These are phyloP conservation scores for Apophysomyces elegans DNA, from an alignment of 371 early-diverging fungal species.

Conservation along the genomic window DNA sequence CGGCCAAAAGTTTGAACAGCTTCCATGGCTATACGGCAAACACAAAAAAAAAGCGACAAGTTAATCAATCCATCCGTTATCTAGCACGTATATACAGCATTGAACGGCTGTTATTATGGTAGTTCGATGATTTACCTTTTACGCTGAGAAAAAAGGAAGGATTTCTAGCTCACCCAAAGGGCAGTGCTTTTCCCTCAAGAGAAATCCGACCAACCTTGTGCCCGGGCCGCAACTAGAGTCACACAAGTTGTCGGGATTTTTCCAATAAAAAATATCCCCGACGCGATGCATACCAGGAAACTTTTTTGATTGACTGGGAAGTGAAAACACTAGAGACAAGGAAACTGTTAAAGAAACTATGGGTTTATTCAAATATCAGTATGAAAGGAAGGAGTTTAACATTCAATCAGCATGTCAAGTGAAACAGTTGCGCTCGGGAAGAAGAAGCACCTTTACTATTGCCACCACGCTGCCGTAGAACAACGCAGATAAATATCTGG, in stretches of 20 bases:
- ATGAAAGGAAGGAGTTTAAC: no score
- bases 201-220: background rate
- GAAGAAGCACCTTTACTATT: no score
- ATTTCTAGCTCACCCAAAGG: background rate
- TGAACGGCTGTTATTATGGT: background rate
- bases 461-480: no score
- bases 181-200: conserved; percentile 3
- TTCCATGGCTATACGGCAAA: conserved; percentile 47
- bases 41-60: conserved; percentile 16
- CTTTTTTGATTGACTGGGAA: no score
- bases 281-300: no score
- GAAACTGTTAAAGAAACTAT: no score
- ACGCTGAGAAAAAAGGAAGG: conserved; percentile 11
- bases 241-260: background rate
- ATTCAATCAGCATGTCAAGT: no score
- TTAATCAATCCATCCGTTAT: conserved; percentile 11
- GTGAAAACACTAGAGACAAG: no score
- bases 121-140: background rate
- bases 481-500: no score
- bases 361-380: no score
- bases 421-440: no score
- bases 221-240: conserved; percentile 5
- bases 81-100: background rate
- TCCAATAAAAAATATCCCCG: background rate
- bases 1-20: conserved; percentile 64